Conservation (phyloP, 257 asterid species). For the Avicennia marina region DNA sequence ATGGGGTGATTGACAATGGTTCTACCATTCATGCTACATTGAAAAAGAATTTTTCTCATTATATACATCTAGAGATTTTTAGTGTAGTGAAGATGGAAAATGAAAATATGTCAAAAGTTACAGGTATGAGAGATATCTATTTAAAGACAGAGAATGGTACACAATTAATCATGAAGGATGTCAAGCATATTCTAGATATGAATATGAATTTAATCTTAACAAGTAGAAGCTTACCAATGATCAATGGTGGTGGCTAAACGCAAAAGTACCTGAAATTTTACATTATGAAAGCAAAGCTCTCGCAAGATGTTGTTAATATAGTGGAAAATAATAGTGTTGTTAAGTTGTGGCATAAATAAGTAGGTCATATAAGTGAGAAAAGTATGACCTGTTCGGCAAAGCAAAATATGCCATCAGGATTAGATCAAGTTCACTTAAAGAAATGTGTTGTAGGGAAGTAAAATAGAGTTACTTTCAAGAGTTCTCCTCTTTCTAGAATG, state of each 20-base stretch:
- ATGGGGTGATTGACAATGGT: background rate
- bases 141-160: background rate
- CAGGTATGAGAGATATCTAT: background rate
- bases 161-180: background rate
- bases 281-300: background rate
- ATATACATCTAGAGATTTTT: background rate
- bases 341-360: too few species aligned
- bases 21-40: background rate
- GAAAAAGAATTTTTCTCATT: background rate
- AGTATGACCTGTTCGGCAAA: background rate
- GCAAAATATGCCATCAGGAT: background rate
- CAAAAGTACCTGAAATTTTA: background rate
- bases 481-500: background rate
- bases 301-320: too few species aligned
- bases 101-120: background rate
- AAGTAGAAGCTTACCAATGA: background rate
- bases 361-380: background rate
- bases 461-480: background rate
- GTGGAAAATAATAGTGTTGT: too few species aligned
- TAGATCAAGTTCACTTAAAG: background rate
- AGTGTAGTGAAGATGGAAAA: background rate
- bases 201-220: slow-evolving; percentile 8
- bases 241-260: background rate
- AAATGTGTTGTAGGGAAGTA: background rate
- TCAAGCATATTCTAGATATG: slow-evolving; percentile 8